Percentiles rank a stretch among this genome's conserved stretches.
Evolutionary conservation across 1,284 basidiomycete genomes (phyloP).

Genomic region (Ceratobasidium sp.): DNA sequence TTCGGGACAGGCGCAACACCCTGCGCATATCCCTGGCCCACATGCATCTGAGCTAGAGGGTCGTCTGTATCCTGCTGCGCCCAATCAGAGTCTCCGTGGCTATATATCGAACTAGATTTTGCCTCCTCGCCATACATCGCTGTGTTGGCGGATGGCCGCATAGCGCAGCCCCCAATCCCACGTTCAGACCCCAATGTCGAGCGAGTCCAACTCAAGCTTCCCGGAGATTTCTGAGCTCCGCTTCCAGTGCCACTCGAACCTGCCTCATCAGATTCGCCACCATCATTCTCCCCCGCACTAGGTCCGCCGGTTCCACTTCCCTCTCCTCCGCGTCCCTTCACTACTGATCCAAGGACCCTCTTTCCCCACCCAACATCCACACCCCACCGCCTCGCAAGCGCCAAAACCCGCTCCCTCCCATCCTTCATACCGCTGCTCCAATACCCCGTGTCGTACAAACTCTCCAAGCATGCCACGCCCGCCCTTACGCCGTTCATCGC

Average conservation of each 20-base stretch:
- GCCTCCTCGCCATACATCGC: no score
- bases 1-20: not conserved
- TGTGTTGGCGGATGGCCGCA: no score
- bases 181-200: not conserved
- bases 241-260: no score
- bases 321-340: no score
- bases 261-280: no score
- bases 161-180: no score
- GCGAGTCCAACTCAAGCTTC: no score
- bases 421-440: not conserved
- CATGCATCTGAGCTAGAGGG: not conserved
- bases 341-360: not conserved
- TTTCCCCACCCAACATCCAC: not conserved
- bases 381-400: not conserved
- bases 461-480: not conserved
- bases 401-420: not conserved
- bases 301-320: not conserved
- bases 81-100: not conserved
- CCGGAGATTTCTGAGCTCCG: no score
- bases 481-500: slow-evolving; percentile 1
- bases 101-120: no score
- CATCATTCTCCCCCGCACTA: no score
- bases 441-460: slow-evolving; percentile 5
- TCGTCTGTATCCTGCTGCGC: not conserved
- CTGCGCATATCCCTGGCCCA: not conserved